Conservation (phyloP, 768 basidiomycete species). For the Lyophyllum atratum region DNA sequence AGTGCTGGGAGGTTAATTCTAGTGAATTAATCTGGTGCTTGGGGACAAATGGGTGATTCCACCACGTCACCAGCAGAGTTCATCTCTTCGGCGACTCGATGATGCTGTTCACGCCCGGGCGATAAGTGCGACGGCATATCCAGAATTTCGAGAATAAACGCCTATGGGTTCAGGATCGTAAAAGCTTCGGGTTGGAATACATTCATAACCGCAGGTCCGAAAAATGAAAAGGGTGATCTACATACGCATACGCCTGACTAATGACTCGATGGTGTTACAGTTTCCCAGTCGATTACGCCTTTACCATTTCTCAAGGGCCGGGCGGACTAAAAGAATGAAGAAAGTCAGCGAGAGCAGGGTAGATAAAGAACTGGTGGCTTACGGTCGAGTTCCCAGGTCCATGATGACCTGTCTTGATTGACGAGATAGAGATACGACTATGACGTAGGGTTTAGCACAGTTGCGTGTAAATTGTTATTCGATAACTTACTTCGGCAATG, state of each 20-base stretch:
- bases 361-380: constrained; percentile 27
- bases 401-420: constrained; percentile 70
- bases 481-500: constrained; percentile 64
- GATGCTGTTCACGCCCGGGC: no score
- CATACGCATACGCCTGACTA: neutral
- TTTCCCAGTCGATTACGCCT: neutral
- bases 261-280: neutral
- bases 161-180: no score
- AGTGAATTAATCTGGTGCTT: no score
- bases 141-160: no score
- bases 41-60: no score
- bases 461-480: neutral
- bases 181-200: no score
- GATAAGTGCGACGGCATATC: no score
- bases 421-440: constrained; percentile 69
- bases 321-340: constrained; percentile 33
- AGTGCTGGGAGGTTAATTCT: no score
- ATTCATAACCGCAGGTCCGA: no score
- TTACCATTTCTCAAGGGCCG: constrained; percentile 50
- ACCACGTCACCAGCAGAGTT: no score
- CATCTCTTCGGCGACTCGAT: no score
- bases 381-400: constrained; percentile 84
- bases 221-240: no score
- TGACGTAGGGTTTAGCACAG: neutral
- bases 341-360: neutral